phyloP scores from a whole-genome alignment of 2,329 filamentous ascomycete genomes.

The Bipolaris bicolor region DNA sequence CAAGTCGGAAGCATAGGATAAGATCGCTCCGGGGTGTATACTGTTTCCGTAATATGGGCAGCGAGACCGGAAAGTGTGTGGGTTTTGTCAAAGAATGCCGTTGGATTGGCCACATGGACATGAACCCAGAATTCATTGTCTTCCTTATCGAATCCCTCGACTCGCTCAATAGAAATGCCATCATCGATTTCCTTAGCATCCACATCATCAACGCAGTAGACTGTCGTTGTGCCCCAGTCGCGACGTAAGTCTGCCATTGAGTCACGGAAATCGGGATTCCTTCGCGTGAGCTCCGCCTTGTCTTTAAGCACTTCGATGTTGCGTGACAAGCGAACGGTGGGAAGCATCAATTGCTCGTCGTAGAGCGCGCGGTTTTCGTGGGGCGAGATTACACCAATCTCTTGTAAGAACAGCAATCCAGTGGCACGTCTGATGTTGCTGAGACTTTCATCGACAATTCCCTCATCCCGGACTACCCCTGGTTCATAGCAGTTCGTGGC shows the following conservation, averaged over 20 bases:
- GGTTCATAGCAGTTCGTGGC: constrained; percentile 66
- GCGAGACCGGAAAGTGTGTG: constrained; percentile 67
- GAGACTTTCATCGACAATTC: constrained; percentile 13
- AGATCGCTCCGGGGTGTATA: constrained; percentile 63
- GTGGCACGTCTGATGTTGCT: constrained; percentile 32
- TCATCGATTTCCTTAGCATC: constrained; percentile 77
- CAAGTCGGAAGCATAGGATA: constrained; percentile 64
- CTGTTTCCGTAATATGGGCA: constrained; percentile 61
- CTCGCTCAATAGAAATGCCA: constrained; percentile 72
- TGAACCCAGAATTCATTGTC: constrained; percentile 72
- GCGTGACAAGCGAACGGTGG: constrained; percentile 53
- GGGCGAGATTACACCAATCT: constrained; percentile 72
- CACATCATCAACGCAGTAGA: constrained; percentile 75
- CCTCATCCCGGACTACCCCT: constrained; percentile 25
- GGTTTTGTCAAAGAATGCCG: constrained; percentile 68
- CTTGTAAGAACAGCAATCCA: constrained; percentile 74
- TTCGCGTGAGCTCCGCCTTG: constrained; percentile 33
- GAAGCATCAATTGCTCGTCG: constrained; percentile 60
- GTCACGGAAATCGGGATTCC: constrained; percentile 54
- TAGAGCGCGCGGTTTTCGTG: constrained; percentile 73
- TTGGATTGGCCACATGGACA: constrained; percentile 78
- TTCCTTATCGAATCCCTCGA: constrained; percentile 56
- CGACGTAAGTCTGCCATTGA: constrained; percentile 63
- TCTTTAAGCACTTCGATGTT: constrained; percentile 52
- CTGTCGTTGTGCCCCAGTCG: constrained; percentile 64